A percentile compares a stretch with the other conserved stretches of the same genome.
phyloP scores from a whole-genome alignment of 1,284 basidiomycete genomes.

The Papiliotrema flavescens region DNA sequence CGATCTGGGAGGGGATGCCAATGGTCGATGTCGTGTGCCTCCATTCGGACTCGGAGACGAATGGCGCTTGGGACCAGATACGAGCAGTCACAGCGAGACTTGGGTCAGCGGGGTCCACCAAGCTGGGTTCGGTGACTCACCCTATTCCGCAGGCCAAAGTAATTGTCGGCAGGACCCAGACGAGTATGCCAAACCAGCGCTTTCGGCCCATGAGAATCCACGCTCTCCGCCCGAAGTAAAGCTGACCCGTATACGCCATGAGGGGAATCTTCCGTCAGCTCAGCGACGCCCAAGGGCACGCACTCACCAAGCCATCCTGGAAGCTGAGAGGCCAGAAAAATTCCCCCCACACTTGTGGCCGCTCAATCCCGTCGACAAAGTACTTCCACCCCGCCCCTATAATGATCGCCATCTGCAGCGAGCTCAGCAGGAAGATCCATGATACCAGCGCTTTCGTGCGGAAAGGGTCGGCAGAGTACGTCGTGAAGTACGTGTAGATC shows the following conservation, averaged over 20 bases:
- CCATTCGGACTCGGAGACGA: conserved; percentile 9
- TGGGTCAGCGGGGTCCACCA: background rate
- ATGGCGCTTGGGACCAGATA: conserved; percentile 30
- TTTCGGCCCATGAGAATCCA: conserved; percentile 23
- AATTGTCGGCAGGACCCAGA: conserved; percentile 21
- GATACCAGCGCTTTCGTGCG: conserved; percentile 17
- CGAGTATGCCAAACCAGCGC: conserved; percentile 23
- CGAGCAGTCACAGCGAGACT: conserved; percentile 36
- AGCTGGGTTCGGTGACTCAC: conserved; percentile 19
- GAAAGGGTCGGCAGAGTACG: conserved; percentile 17
- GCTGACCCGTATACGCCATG: conserved; percentile 34
- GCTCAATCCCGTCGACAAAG: conserved; percentile 23
- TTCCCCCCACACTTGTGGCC: conserved; percentile 28
- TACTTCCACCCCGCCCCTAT: conserved; percentile 24
- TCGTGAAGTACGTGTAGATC: conserved; percentile 24
- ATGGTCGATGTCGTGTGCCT: conserved; percentile 11
- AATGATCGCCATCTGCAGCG: conserved; percentile 33
- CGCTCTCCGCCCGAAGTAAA: conserved; percentile 33
- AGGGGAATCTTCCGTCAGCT: conserved; percentile 19
- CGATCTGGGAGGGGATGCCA: conserved; percentile 32
- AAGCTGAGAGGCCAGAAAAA: conserved; percentile 36
- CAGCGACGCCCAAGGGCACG: background rate
- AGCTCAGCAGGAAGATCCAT: conserved; percentile 27
- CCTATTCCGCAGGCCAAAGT: conserved; percentile 25
- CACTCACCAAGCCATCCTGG: conserved; percentile 39